Percentiles rank a stretch among this genome's conserved stretches.
Conservation (phyloP, 208 protist genomes). For the Wallacemonas sp. region DNA sequence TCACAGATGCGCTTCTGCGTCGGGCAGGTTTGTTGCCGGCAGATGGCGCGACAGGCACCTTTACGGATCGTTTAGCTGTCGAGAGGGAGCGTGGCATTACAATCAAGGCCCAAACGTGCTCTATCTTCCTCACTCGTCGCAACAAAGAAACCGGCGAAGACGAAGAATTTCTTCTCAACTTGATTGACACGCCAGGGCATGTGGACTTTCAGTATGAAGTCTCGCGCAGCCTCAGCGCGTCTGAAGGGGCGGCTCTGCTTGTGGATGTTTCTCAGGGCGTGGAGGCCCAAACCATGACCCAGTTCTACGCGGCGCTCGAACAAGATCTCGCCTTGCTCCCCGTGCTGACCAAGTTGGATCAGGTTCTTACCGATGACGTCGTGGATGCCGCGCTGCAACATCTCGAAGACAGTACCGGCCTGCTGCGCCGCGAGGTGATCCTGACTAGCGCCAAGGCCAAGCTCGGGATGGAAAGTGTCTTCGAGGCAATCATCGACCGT, state of each 20-base stretch:
- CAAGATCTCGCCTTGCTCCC: conserved; percentile 85
- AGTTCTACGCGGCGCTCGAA: conserved; percentile 95
- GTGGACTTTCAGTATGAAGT: conserved; percentile 99
- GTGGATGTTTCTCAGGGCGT: conserved; percentile 93
- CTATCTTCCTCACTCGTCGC: conserved; percentile 63
- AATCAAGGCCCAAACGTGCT: conserved; percentile 95
- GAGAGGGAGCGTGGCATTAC: conserved; percentile 97
- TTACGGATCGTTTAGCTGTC: conserved; percentile 93
- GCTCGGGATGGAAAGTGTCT: conserved; percentile 80
- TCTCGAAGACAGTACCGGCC: conserved; percentile 87
- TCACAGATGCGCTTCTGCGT: conserved; percentile 88
- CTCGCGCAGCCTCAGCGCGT: conserved; percentile 93
- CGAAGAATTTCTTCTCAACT: conserved; percentile 93
- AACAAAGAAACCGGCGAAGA: conserved; percentile 7
- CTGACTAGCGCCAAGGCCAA: conserved; percentile 93
- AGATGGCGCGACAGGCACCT: conserved; percentile 70
- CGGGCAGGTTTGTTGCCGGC: conserved; percentile 70
- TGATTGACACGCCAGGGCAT: conserved; percentile 98
- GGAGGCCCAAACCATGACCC: conserved; percentile 96
- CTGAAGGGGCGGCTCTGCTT: conserved; percentile 88
- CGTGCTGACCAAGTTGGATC: conserved; percentile 91
- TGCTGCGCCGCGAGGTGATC: conserved; percentile 85
- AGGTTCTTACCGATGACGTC: conserved; percentile 64
- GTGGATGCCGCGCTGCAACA: conserved; percentile 73
- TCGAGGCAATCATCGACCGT: conserved; percentile 91